These are phyloP conservation scores for Globisporangium emineosum DNA, from an alignment of 352 stramenopile genomes.

Conservation along the genomic window DNA sequence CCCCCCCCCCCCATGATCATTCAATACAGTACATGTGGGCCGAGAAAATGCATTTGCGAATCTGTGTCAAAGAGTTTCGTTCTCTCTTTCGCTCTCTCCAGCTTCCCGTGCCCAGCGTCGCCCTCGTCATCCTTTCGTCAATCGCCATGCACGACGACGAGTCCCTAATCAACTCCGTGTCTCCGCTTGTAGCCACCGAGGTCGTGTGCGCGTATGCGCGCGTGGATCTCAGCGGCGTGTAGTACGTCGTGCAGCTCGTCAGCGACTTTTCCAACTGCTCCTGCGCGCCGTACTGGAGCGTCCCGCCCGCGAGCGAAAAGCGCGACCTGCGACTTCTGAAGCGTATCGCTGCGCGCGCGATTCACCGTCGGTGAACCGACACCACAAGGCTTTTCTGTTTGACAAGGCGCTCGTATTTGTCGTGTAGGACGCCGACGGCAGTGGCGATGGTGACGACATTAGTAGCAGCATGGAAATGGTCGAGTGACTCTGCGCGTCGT, in stretches of 20 bases:
- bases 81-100: background rate
- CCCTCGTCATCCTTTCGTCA: too few relatives aligned
- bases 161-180: background rate
- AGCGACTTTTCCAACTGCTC: conserved; percentile 12
- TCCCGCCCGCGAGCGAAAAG: conserved; percentile 3
- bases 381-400: conserved; percentile 1
- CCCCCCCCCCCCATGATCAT: too few relatives aligned
- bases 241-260: conserved; percentile 4
- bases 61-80: too few relatives aligned
- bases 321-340: conserved; percentile 4
- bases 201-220: conserved; percentile 2
- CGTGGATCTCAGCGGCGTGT: background rate
- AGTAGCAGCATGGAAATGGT: too few relatives aligned
- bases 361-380: background rate
- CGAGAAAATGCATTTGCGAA: too few relatives aligned
- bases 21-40: too few relatives aligned
- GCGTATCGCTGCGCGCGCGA: conserved; percentile 6
- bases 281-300: background rate
- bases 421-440: too few relatives aligned
- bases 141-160: background rate
- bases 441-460: too few relatives aligned
- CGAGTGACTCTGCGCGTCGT: too few relatives aligned
- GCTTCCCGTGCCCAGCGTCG: background rate
- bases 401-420: background rate
- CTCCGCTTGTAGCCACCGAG: background rate